Conservation (phyloP, 352 stramenopile species). For the Nothophytophthora sp. region DNA sequence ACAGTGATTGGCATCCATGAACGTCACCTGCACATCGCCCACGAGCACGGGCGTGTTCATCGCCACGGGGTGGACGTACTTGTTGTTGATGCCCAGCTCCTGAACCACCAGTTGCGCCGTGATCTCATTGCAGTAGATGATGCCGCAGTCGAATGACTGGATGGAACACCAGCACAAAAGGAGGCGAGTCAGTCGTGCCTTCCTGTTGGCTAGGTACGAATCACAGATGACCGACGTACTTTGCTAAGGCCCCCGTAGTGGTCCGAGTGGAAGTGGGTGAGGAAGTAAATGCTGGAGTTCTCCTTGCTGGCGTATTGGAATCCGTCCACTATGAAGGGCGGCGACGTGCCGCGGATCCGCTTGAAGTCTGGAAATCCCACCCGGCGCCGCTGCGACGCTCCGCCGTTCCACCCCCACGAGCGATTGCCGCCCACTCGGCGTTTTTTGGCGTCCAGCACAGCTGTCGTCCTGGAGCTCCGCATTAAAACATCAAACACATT, state of each 20-base stretch:
- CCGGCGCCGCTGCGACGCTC: slow-evolving; percentile 16
- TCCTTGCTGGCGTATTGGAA: slow-evolving; percentile 80
- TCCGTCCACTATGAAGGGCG: slow-evolving; percentile 87
- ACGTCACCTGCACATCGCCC: slow-evolving; percentile 91
- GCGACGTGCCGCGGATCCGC: slow-evolving; percentile 70
- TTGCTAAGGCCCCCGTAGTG: slow-evolving; percentile 94
- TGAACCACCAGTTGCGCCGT: slow-evolving; percentile 92
- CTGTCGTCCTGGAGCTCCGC: slow-evolving; percentile 69
- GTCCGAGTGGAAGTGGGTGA: slow-evolving; percentile 98
- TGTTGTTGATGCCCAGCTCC: slow-evolving; percentile 90
- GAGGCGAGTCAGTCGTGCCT: background rate
- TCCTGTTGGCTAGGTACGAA: background rate
- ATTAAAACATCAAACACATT: slow-evolving; percentile 87
- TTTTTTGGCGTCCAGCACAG: slow-evolving; percentile 37
- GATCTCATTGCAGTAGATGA: slow-evolving; percentile 96
- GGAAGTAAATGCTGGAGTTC: slow-evolving; percentile 92
- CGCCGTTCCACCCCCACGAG: slow-evolving; percentile 12
- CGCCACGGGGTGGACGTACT: slow-evolving; percentile 90
- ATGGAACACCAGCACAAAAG: slow-evolving; percentile 2
- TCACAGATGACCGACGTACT: slow-evolving; percentile 17
- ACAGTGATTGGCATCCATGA: slow-evolving; percentile 98
- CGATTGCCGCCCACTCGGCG: slow-evolving; percentile 32
- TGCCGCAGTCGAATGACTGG: slow-evolving; percentile 87
- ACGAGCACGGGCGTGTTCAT: slow-evolving; percentile 90
- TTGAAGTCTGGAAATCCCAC: slow-evolving; percentile 77